Conservation (phyloP, 306 rosid species). For the Begonia fuchsioides region DNA sequence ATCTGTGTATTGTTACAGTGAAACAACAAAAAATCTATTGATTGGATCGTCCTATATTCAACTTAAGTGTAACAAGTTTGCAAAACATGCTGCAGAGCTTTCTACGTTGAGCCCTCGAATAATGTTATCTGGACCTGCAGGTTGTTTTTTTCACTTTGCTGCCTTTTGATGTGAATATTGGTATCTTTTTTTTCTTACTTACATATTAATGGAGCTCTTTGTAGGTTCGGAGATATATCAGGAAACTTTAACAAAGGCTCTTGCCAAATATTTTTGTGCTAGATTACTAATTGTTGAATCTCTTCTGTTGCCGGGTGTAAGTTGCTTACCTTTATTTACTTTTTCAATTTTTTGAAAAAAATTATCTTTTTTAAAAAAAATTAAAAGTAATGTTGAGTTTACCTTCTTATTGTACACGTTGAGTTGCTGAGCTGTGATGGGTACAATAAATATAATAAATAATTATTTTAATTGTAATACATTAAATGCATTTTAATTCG, state of each 20-base stretch:
- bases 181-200: slow-evolving; percentile 1
- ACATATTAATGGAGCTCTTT: slow-evolving; percentile 11
- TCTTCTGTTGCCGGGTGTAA: slow-evolving; percentile 75
- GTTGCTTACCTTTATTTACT: slow-evolving; percentile 14
- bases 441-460: too few relatives aligned
- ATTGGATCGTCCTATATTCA: slow-evolving; percentile 60
- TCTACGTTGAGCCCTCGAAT: slow-evolving; percentile 66
- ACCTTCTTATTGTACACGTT: too few relatives aligned
- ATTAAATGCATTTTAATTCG: too few relatives aligned
- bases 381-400: too few relatives aligned
- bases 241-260: slow-evolving; percentile 84
- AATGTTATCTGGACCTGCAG: slow-evolving; percentile 88
- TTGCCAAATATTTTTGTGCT: slow-evolving; percentile 73
- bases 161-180: background rate
- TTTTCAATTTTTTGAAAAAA: too few relatives aligned
- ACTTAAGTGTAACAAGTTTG: slow-evolving; percentile 60
- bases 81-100: slow-evolving; percentile 58
- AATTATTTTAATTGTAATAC: too few relatives aligned
- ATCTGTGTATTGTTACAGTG: slow-evolving; percentile 43
- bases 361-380: too few relatives aligned
- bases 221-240: slow-evolving; percentile 96
- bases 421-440: too few relatives aligned
- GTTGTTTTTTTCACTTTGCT: slow-evolving; percentile 18
- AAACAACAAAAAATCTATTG: slow-evolving; percentile 66
- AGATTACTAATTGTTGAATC: slow-evolving; percentile 68